Percentiles rank a stretch among this genome's conserved stretches.
phyloP scores from a whole-genome alignment of 208 protist species.

The Leishmania martiniquensis region DNA sequence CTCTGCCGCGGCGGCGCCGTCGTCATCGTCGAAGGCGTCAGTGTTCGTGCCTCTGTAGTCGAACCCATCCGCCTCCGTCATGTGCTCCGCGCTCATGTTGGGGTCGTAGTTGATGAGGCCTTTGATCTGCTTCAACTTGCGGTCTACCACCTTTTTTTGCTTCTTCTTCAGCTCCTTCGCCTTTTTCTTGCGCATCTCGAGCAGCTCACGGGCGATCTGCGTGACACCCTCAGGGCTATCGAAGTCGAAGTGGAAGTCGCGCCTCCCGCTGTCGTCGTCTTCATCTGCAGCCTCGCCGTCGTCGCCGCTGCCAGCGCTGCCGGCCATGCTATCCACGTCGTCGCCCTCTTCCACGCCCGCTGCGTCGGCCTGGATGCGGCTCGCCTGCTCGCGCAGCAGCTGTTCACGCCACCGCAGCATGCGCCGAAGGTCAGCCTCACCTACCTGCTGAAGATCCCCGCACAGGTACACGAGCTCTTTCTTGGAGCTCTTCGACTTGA shows the following conservation, averaged over 20 bases:
- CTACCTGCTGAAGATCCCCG: constrained; percentile 95
- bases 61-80: constrained; percentile 73
- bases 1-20: constrained; percentile 12
- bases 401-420: constrained; percentile 95
- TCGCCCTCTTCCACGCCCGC: constrained; percentile 24
- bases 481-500: constrained; percentile 86
- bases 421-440: constrained; percentile 92
- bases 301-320: constrained; percentile 26
- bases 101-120: constrained; percentile 94
- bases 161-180: constrained; percentile 92
- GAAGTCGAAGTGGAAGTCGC: constrained; percentile 60
- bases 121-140: constrained; percentile 93
- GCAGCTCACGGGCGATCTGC: constrained; percentile 85
- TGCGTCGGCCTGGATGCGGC: constrained; percentile 15
- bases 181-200: constrained; percentile 83
- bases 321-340: constrained; percentile 35
- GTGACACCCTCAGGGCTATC: constrained; percentile 84
- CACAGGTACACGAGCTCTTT: constrained; percentile 93
- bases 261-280: constrained; percentile 33
- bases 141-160: constrained; percentile 92
- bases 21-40: constrained; percentile 25
- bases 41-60: constrained; percentile 31
- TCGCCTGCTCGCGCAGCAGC: constrained; percentile 71
- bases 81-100: constrained; percentile 69
- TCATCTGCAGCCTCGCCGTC: constrained; percentile 32